Evolutionary conservation across 805 yeast species (phyloP).

Genomic region (Vanderwaltozyma tropicalis): DNA sequence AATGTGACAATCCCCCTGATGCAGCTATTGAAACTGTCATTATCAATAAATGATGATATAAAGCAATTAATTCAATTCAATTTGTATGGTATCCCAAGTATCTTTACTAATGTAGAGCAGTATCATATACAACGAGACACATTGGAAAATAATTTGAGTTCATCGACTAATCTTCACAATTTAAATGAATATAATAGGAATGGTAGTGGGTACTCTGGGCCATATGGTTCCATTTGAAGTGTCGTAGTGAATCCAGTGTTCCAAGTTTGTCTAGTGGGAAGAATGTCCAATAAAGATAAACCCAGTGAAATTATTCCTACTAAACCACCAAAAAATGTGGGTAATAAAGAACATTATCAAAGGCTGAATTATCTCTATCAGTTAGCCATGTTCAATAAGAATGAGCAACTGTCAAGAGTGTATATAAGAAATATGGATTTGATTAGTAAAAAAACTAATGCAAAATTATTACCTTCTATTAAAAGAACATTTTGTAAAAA

Average conservation of each 20-base stretch:
- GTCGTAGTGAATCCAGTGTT: too few species aligned
- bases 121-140: neutral
- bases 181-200: too few species aligned
- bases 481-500: constrained; percentile 63
- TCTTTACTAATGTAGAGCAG: neutral
- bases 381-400: constrained; percentile 31
- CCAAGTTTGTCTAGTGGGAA: neutral
- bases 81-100: neutral
- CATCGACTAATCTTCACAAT: neutral
- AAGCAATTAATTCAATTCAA: neutral
- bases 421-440: constrained; percentile 45
- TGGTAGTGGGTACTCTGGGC: too few species aligned
- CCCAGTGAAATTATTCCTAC: constrained; percentile 8
- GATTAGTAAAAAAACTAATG: constrained; percentile 58
- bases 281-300: constrained; percentile 12
- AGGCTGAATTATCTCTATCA: constrained; percentile 52
- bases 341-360: constrained; percentile 49
- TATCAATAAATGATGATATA: neutral
- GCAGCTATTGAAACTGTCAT: neutral
- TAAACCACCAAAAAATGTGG: constrained; percentile 32
- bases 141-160: neutral
- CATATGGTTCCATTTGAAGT: too few species aligned
- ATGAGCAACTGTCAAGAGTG: constrained; percentile 39
- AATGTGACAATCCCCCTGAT: neutral
- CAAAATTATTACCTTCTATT: constrained; percentile 50